Conservation (phyloP, 2,329 filamentous ascomycete species). For the Penicillium vulpinum region DNA sequence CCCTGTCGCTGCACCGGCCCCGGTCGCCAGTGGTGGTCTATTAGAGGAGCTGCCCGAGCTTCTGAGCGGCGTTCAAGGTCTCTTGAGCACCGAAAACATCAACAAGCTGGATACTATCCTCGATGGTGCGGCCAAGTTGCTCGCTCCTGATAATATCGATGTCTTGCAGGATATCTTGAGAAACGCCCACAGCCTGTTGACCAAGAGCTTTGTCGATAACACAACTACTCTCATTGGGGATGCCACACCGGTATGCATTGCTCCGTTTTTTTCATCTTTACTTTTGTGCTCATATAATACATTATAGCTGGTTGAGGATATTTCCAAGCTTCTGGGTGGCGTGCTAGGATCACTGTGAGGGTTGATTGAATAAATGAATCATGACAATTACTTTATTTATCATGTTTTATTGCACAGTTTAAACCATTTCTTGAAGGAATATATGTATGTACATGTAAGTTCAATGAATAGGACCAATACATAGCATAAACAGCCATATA, state of each 20-base stretch:
- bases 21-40: conserved; percentile 22
- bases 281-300: not conserved
- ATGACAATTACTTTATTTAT: conserved; percentile 1
- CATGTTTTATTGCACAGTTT: not conserved
- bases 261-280: no score
- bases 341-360: conserved; percentile 24
- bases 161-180: conserved; percentile 27
- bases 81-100: conserved; percentile 21
- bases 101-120: conserved; percentile 24
- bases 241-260: conserved; percentile 33
- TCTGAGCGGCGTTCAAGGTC: conserved; percentile 20
- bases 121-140: conserved; percentile 23
- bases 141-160: conserved; percentile 24
- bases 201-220: conserved; percentile 30
- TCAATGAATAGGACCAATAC: conserved; percentile 1
- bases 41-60: conserved; percentile 29
- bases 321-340: conserved; percentile 32
- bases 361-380: conserved; percentile 5
- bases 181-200: conserved; percentile 28
- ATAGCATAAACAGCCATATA: not conserved
- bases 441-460: conserved; percentile 22
- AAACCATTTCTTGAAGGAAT: conserved; percentile 7
- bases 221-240: conserved; percentile 34
- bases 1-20: conserved; percentile 25
- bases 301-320: conserved; percentile 29